Base-by-base conservation (phyloP, 2,329 filamentous ascomycete genomes). In the Neofusicoccum sp. region DNA sequence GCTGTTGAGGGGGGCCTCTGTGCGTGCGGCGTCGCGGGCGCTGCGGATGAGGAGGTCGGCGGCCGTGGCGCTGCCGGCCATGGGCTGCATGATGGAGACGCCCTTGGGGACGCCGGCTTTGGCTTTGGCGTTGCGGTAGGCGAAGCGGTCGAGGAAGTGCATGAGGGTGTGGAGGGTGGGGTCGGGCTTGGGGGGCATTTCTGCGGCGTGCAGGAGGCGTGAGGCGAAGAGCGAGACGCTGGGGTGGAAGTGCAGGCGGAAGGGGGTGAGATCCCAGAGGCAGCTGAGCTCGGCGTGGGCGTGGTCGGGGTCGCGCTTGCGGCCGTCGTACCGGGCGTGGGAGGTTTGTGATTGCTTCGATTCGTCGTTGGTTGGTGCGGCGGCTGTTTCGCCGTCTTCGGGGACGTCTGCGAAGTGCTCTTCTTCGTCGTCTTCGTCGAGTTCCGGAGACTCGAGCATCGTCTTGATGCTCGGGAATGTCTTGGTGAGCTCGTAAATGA, bases 61-160 rank as follows among this genome's bases (percentile, higher is more conserved):
- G 3, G 81, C 81, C 60, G 85, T 84, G 11, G 81, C 82, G 51
- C 51, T 56, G 53, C 86, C 86, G 57, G 84, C 83, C 69, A 97
- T 85, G 40, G 96, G 95, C 75, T 99, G 95, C 95, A 99, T 99
- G 75, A 99, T 96, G 28, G 92, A 97, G 30, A 85, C 83, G 53
- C 96, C 96, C 65, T 90, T 89, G 12, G 45, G 28, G 14, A 12
- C 14, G 14, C 83, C 67, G 4, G 71, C 66, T 65, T 80, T 84
- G 3, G 86, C 80, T 80, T 96, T 96, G 63, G 93, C 87, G 68
- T 95, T 96, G 67, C 91, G 89, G 82, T 98, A 99, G n/a, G 96
- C 91, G 75, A 99, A 99, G 68, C 96, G 93, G 77, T 99, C 95
- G 61, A 99, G 82, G 82, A 99, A 99, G 74, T 96, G 89, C 70